A percentile compares a stretch with the other conserved stretches of the same genome.
Conservation (phyloP, 1,139 yeast species). For the Debaryomyces sp. region DNA sequence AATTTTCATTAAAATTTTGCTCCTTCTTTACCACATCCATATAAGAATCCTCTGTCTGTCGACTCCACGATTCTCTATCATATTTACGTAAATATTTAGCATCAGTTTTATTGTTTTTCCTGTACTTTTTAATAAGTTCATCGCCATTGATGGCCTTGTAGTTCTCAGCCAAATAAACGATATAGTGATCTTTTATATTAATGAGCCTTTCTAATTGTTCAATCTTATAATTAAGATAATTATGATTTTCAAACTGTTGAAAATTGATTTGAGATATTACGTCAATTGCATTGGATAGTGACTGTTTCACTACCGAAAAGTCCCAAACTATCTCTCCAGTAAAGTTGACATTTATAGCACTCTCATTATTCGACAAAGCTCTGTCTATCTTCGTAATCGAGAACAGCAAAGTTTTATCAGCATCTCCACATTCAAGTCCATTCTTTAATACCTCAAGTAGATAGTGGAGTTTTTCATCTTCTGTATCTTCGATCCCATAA, state of each 20-base stretch:
- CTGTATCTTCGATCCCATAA: constrained; percentile 30
- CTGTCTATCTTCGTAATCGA: background rate
- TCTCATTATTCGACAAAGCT: background rate
- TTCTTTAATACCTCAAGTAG: constrained; percentile 12
- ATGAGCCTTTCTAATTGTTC: constrained; percentile 25
- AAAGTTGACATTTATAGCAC: background rate
- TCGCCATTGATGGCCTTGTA: constrained; percentile 40
- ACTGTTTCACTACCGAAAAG: constrained; percentile 19
- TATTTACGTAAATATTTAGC: constrained; percentile 19
- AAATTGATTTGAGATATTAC: constrained; percentile 24
- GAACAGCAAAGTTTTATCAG: background rate
- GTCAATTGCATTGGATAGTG: constrained; percentile 11
- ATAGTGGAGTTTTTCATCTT: constrained; percentile 12
- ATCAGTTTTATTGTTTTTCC: constrained; percentile 19
- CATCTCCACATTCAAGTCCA: constrained; percentile 1
- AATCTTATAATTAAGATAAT: constrained; percentile 23
- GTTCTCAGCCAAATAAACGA: constrained; percentile 37
- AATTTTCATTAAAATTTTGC: background rate
- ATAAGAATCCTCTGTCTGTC: constrained; percentile 9
- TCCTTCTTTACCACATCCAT: constrained; percentile 4
- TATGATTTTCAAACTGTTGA: constrained; percentile 28
- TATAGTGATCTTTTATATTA: constrained; percentile 36
- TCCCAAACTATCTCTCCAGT: constrained; percentile 24
- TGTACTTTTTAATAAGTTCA: constrained; percentile 34
- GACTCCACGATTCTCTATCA: constrained; percentile 19